Conservation (phyloP, 768 basidiomycete species). For the Auriscalpium microsporum region DNA sequence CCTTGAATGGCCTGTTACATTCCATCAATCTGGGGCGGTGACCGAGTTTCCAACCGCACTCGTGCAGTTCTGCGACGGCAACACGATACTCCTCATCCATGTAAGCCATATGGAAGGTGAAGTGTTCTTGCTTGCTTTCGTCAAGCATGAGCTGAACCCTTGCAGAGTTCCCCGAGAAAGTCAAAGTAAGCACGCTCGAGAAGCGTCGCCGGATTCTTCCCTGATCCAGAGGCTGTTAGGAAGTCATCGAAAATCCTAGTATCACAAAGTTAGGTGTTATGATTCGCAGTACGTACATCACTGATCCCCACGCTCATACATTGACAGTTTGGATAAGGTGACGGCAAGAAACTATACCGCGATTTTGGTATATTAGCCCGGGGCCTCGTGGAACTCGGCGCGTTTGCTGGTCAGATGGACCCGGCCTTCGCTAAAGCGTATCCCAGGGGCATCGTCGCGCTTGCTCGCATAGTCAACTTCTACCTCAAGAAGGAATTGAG, state of each 20-base stretch:
- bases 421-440: constrained; percentile 22
- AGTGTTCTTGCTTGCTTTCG: neutral
- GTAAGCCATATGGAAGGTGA: constrained; percentile 36
- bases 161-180: constrained; percentile 32
- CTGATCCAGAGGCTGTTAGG: constrained; percentile 19
- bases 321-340: constrained; percentile 22
- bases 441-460: constrained; percentile 31
- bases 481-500: constrained; percentile 29
- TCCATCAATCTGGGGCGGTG: constrained; percentile 12
- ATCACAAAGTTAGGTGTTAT: constrained; percentile 37
- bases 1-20: constrained; percentile 36
- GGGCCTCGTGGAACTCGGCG: constrained; percentile 36
- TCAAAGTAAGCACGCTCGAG: constrained; percentile 18
- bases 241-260: constrained; percentile 31
- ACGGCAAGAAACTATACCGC: constrained; percentile 35
- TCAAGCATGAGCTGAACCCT: neutral
- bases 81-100: constrained; percentile 36
- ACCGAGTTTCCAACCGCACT: constrained; percentile 27
- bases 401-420: constrained; percentile 31
- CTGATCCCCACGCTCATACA: neutral
- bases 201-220: neutral
- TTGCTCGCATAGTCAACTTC: constrained; percentile 32
- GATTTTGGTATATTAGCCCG: constrained; percentile 33
- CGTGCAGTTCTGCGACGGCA: constrained; percentile 34
- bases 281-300: constrained; percentile 29